phyloP scores from a whole-genome alignment of 306 rosid genomes.

The Cucumis melo region DNA sequence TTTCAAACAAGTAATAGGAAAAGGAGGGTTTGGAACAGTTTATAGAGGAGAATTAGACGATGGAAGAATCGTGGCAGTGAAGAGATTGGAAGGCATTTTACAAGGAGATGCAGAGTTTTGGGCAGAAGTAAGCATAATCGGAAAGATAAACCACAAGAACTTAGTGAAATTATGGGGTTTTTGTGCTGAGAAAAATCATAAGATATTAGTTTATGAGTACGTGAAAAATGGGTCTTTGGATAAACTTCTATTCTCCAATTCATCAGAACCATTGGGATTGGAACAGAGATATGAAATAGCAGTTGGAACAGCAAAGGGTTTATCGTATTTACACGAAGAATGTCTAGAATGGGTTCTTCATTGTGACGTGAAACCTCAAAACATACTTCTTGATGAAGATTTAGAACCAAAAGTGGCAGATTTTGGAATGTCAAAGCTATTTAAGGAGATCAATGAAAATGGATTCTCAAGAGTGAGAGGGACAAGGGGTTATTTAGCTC shows the following conservation, averaged over 20 bases:
- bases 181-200: constrained; percentile 20
- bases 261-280: constrained; percentile 3
- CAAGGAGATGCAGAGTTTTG: constrained; percentile 33
- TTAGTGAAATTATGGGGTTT: constrained; percentile 32
- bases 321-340: constrained; percentile 35
- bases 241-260: constrained; percentile 11
- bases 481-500: constrained; percentile 31
- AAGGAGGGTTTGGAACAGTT: constrained; percentile 21
- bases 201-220: constrained; percentile 25
- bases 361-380: constrained; percentile 35
- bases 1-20: constrained; percentile 20
- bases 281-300: constrained; percentile 25
- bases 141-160: constrained; percentile 30
- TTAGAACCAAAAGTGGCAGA: constrained; percentile 26
- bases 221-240: constrained; percentile 26
- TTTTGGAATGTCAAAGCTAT: constrained; percentile 35
- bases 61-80: constrained; percentile 23
- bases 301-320: constrained; percentile 29
- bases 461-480: constrained; percentile 25
- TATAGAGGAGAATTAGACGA: constrained; percentile 24
- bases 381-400: constrained; percentile 16
- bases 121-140: constrained; percentile 35
- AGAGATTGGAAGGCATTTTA: constrained; percentile 26
- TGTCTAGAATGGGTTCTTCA: constrained; percentile 32
- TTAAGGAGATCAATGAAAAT: constrained; percentile 6